Evolutionary conservation across 208 protist genomes (phyloP).

Genomic region (Herpetomonas tarakana): DNA sequence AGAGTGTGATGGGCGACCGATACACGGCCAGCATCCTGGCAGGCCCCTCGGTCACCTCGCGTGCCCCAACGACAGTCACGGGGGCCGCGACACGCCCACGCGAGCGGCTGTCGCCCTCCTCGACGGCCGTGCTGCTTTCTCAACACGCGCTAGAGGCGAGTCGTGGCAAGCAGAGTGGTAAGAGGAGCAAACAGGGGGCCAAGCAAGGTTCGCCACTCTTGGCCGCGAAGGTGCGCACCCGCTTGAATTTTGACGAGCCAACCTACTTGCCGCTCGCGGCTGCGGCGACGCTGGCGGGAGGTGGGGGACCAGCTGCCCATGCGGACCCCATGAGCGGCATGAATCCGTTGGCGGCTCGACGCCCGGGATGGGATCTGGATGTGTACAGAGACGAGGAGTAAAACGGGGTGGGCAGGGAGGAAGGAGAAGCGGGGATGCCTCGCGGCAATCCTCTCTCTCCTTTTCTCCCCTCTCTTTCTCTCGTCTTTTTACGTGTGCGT

Average conservation of each 20-base stretch:
- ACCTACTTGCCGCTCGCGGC: slow-evolving; percentile 21
- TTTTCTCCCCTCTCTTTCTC: too few species aligned
- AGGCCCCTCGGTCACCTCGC: background rate
- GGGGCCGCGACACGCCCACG: background rate
- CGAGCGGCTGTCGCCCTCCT: background rate
- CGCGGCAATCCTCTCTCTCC: too few species aligned
- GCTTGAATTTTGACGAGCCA: slow-evolving; percentile 29
- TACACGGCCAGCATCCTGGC: background rate
- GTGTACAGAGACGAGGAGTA: slow-evolving; percentile 14
- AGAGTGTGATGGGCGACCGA: background rate
- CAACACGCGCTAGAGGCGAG: background rate
- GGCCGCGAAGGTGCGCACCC: slow-evolving; percentile 8
- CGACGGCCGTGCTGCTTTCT: background rate
- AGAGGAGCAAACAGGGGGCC: too few species aligned
- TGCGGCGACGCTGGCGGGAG: background rate
- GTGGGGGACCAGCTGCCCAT: slow-evolving; percentile 10
- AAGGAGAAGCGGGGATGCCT: too few species aligned
- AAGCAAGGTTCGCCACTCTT: too few species aligned
- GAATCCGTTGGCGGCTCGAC: slow-evolving; percentile 21
- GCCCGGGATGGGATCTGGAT: background rate
- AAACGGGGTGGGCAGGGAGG: slow-evolving; percentile 2
- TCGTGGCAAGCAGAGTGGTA: background rate
- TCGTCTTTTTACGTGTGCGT: too few species aligned
- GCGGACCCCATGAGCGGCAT: slow-evolving; percentile 28
- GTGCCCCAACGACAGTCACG: background rate